Evolutionary conservation across 768 basidiomycete species (phyloP).

Genomic region (Exsudoporus frostii): DNA sequence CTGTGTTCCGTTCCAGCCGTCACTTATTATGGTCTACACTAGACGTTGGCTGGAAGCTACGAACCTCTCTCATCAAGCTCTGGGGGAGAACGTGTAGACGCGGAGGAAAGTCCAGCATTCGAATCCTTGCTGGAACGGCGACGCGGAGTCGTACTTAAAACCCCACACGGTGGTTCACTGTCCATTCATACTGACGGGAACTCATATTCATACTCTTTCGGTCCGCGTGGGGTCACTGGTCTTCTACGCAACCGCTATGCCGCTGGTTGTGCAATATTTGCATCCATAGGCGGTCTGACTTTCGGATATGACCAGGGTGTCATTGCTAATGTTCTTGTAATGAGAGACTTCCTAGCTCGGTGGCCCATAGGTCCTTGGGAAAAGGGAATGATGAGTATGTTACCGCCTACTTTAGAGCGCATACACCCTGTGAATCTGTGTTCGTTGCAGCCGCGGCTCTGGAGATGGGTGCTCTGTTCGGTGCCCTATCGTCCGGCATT

Average conservation of each 20-base stretch:
- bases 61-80: slow-evolving; percentile 12
- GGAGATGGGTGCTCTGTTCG: slow-evolving; percentile 77
- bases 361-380: slow-evolving; percentile 74
- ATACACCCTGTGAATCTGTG: neutral
- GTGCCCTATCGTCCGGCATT: slow-evolving; percentile 64
- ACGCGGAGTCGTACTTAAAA: slow-evolving; percentile 19
- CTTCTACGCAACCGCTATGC: slow-evolving; percentile 64
- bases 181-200: slow-evolving; percentile 19
- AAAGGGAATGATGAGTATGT: slow-evolving; percentile 75
- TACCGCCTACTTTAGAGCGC: neutral
- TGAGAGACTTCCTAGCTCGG: slow-evolving; percentile 65
- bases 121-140: slow-evolving; percentile 17
- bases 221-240: slow-evolving; percentile 65
- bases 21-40: neutral
- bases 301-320: slow-evolving; percentile 88
- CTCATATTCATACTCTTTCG: slow-evolving; percentile 67
- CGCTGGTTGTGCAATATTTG: slow-evolving; percentile 67
- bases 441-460: slow-evolving; percentile 60
- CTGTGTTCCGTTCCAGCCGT: neutral
- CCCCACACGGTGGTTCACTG: slow-evolving; percentile 28
- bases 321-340: slow-evolving; percentile 82
- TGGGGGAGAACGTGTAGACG: slow-evolving; percentile 9
- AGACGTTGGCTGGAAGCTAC: slow-evolving; percentile 13
- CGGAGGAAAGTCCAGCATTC: slow-evolving; percentile 11
- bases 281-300: slow-evolving; percentile 71